Evolutionary conservation across 371 early-diverging fungal species (phyloP), one percentile per base, ranked within the genome.

Genomic region (Rhizopus arrhizus): DNA sequence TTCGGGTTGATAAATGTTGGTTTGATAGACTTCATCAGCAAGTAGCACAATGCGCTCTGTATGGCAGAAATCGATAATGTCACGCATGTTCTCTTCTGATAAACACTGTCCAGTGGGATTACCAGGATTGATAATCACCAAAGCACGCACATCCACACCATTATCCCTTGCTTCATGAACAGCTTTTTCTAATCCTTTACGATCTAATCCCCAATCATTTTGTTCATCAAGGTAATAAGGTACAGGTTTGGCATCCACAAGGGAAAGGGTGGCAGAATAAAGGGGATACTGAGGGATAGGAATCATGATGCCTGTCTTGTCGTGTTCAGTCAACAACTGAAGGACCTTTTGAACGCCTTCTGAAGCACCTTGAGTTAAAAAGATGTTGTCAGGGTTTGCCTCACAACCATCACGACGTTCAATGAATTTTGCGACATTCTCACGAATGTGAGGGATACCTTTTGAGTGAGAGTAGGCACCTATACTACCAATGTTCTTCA

Each of bases 241-340:
- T 4, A 96, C 95, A 29, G 91, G 85, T 4, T 77, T 73, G 5
- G 91, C 94, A 60, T 89, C 77, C 65, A 85, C 84, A 13, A 93
- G 75, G 3, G 91, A 77, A 40, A 96, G 76, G 2, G 91, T 81
- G n/a, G 96, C 97, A 13, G 94, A 90, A 82, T 97, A 97, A 31
- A 97, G 88, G n/a, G 97, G 97, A 65, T 97, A 97, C 71, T 97
- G 97, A 9, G 97, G 97, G 47, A 96, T 94, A 15, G 97, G 97
- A 54, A 96, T 95, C 95, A 97, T 94, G 62, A 97, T 84, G 13
- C 97, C 97, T 33, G 95, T 90, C 16, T 87, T 77, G 16, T 67
- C 49, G 68, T 89, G 70, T 48, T 88, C 71, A 8, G 91, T 89
- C 33, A 96, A 64, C 60, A 91, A 74, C 62, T 92, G 90, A 34